Conservation (phyloP, 192 early-diverging fungal species). For the Coemansia sp. region DNA sequence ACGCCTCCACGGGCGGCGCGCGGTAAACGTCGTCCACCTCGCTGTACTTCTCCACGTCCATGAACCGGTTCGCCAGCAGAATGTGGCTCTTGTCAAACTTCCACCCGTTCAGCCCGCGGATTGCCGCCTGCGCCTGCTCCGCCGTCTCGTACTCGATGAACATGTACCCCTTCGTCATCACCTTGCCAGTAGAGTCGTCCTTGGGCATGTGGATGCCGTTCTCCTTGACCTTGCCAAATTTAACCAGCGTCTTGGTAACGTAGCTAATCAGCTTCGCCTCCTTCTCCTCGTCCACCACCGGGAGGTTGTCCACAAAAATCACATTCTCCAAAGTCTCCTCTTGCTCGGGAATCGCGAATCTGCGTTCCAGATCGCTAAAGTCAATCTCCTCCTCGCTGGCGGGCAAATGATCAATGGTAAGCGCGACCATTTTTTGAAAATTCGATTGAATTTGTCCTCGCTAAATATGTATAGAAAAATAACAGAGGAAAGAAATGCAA, state of each 20-base stretch:
- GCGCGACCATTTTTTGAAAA: constrained; percentile 43
- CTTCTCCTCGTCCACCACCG: constrained; percentile 84
- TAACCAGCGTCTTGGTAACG: constrained; percentile 66
- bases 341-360: constrained; percentile 71
- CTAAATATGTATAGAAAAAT: background rate
- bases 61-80: constrained; percentile 84
- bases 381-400: constrained; percentile 80
- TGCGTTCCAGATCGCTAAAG: constrained; percentile 83
- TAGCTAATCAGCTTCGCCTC: constrained; percentile 73
- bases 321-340: constrained; percentile 77
- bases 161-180: constrained; percentile 83
- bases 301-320: constrained; percentile 91
- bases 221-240: constrained; percentile 75
- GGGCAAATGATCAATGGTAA: constrained; percentile 66
- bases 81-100: constrained; percentile 81
- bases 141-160: constrained; percentile 93
- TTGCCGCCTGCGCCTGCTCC: constrained; percentile 76
- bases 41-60: constrained; percentile 86
- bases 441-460: background rate
- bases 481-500: constrained; percentile 2
- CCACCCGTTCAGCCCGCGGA: constrained; percentile 74
- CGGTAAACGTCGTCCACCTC: constrained; percentile 71
- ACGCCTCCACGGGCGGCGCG: constrained; percentile 64
- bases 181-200: constrained; percentile 65
- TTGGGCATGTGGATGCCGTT: constrained; percentile 88